Conservation (phyloP, 1,284 basidiomycete species). For the Ustilago vetiveriae region DNA sequence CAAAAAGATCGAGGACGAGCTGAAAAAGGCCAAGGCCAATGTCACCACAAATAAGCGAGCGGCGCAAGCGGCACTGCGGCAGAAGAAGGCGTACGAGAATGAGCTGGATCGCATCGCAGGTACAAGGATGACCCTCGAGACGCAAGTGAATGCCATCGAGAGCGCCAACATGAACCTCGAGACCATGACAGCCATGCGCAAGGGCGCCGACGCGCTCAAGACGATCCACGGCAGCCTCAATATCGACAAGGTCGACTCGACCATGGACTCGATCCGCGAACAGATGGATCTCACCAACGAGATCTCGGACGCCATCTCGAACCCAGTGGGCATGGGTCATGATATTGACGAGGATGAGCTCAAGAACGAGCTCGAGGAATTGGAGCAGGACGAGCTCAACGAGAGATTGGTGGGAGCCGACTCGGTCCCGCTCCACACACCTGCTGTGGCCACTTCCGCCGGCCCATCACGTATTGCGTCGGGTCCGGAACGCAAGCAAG, state of each 20-base stretch:
- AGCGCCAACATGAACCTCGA: conserved; percentile 98
- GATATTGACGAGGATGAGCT: conserved; percentile 85
- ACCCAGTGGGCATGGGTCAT: conserved; percentile 76
- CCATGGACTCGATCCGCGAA: conserved; percentile 89
- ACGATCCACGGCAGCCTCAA: conserved; percentile 88
- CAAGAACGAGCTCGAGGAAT: conserved; percentile 82
- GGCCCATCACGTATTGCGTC: conserved; percentile 43
- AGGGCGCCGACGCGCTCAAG: conserved; percentile 89
- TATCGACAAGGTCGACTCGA: conserved; percentile 89
- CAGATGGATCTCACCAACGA: conserved; percentile 95
- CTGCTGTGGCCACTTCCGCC: conserved; percentile 38
- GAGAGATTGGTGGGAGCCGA: conserved; percentile 87
- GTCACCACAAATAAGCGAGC: conserved; percentile 88
- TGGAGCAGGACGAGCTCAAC: conserved; percentile 92
- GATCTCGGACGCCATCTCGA: conserved; percentile 92
- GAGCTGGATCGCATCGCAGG: conserved; percentile 89
- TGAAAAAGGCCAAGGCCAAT: conserved; percentile 89
- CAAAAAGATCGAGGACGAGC: conserved; percentile 96
- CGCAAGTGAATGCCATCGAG: conserved; percentile 95
- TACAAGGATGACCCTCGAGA: conserved; percentile 90
- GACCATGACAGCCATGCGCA: conserved; percentile 98
- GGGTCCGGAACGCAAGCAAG: conserved; percentile 68
- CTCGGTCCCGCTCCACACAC: conserved; percentile 86
- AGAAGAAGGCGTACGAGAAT: conserved; percentile 90
- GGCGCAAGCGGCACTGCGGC: conserved; percentile 79